Evolutionary conservation across 805 yeast species (phyloP).

Genomic region (Yarrowia phangngaensis): DNA sequence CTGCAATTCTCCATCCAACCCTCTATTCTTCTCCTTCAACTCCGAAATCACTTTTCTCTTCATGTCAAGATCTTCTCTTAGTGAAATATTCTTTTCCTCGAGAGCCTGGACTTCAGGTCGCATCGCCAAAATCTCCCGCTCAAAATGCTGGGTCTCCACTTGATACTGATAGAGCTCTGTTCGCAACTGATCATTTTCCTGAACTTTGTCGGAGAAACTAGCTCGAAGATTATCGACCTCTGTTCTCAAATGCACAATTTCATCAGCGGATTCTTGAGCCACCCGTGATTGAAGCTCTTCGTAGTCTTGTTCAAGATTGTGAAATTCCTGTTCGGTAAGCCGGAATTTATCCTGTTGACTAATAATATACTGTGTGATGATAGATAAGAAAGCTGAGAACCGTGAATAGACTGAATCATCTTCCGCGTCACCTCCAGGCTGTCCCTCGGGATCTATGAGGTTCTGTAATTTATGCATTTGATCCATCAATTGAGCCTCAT

Average conservation of each 20-base stretch:
- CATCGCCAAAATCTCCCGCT: slow-evolving; percentile 16
- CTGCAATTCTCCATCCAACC: slow-evolving; percentile 8
- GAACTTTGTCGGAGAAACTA: slow-evolving; percentile 1
- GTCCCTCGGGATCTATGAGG: slow-evolving; percentile 10
- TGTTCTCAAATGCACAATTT: neutral
- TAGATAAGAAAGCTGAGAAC: slow-evolving; percentile 4
- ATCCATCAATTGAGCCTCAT: slow-evolving; percentile 18
- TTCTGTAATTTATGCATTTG: slow-evolving; percentile 18
- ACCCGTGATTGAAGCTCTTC: slow-evolving; percentile 6
- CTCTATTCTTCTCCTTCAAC: slow-evolving; percentile 8
- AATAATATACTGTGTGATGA: slow-evolving; percentile 12
- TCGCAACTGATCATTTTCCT: slow-evolving; percentile 8
- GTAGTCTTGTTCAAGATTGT: slow-evolving; percentile 22
- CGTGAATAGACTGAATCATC: slow-evolving; percentile 13
- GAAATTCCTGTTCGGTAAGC: slow-evolving; percentile 15
- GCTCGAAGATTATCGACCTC: slow-evolving; percentile 7
- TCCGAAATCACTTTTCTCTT: neutral
- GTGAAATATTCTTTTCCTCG: slow-evolving; percentile 17
- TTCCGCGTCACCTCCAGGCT: neutral
- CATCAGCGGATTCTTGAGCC: slow-evolving; percentile 10
- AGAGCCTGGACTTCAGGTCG: slow-evolving; percentile 11
- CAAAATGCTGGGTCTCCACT: slow-evolving; percentile 13
- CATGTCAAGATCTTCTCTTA: slow-evolving; percentile 11
- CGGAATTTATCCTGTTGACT: slow-evolving; percentile 13
- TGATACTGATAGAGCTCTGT: slow-evolving; percentile 11